Conservation (phyloP, 345 rosid genomes). For the Erysimum cheiranthoides region DNA sequence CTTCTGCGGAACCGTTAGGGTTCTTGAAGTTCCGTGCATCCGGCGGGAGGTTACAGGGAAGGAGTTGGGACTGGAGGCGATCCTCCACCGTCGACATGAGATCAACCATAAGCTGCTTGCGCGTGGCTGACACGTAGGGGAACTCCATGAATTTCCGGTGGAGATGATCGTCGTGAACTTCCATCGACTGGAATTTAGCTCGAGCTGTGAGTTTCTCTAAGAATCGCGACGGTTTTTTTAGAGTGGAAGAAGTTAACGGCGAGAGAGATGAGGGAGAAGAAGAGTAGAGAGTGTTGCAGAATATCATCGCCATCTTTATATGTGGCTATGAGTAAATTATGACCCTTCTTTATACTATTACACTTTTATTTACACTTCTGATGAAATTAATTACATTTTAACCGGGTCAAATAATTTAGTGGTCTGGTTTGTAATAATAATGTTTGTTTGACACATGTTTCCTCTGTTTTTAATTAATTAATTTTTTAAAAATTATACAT, state of each 20-base stretch:
- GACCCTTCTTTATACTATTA: background rate
- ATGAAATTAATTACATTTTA: background rate
- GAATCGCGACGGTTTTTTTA: conserved; percentile 26
- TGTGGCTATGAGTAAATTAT: conserved; percentile 30
- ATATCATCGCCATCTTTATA: conserved; percentile 54
- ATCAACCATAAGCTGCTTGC: conserved; percentile 61
- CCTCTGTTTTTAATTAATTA: too few species aligned
- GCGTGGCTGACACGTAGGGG: conserved; percentile 63
- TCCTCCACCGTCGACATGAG: conserved; percentile 70
- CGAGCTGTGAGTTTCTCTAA: conserved; percentile 21
- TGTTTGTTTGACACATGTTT: background rate
- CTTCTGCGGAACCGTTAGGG: conserved; percentile 63
- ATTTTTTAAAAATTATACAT: too few species aligned
- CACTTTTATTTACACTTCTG: background rate
- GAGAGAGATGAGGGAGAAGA: conserved; percentile 27
- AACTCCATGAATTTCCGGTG: conserved; percentile 62
- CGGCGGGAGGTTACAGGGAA: conserved; percentile 65
- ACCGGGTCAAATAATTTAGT: background rate
- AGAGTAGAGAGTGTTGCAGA: conserved; percentile 40
- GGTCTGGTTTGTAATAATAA: background rate
- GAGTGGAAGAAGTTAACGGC: conserved; percentile 20
- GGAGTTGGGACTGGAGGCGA: conserved; percentile 63
- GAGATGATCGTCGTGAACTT: conserved; percentile 41
- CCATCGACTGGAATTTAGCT: conserved; percentile 49
- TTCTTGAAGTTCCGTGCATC: conserved; percentile 66